Base-by-base conservation (phyloP, 2,329 filamentous ascomycete species). In the Neurospora crassa region DNA sequence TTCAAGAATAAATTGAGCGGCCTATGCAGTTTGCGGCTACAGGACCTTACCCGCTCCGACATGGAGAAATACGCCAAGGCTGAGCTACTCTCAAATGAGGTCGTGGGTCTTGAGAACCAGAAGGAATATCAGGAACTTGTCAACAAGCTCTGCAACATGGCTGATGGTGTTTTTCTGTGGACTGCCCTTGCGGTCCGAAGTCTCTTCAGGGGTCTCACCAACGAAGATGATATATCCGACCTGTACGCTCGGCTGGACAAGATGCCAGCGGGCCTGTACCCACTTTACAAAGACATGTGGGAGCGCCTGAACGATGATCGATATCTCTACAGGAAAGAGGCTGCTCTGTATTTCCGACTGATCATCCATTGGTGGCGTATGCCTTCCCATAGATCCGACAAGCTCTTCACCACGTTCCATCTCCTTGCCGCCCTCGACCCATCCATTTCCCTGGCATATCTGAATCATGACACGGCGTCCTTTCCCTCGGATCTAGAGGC, bases 121-220 rank as follows among this genome's bases (percentile, higher is more conserved):
- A 2, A 24, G 11, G 0, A 53, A 8, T 53, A 53, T 53, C 69
- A 47, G 5, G 0, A 0, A 16, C 43, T 73, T 29, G 18, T 72
- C 5, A 42, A 69, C 8, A 67, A 16, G 0, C 34, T 73, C 34
- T 72, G 67, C n/a, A 37, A 59, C 3, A 73, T 69, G 42, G 43
- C 72, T 18, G 67, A 72, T 41, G 72, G 72, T 0, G 72, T 73
- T 3, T 73, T 73, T 40, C 43, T 72, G 16, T 73, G 72, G 72
- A 40, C 69, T 18, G 67, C 72, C 14, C 43, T 72, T 6, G 71
- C 53, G 6, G 41, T 69, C n/a, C 43, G 43, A 40, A 72, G 70
- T 24, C 67, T 73, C 1, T 18, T 37, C 2, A 14, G 69, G 41
- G 72, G 70, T 1, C 20, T 73, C 8, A 67, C 47, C 8, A 70